Conservation (phyloP, 495 filamentous ascomycete species). For the Staphylotrichum longicolle region DNA sequence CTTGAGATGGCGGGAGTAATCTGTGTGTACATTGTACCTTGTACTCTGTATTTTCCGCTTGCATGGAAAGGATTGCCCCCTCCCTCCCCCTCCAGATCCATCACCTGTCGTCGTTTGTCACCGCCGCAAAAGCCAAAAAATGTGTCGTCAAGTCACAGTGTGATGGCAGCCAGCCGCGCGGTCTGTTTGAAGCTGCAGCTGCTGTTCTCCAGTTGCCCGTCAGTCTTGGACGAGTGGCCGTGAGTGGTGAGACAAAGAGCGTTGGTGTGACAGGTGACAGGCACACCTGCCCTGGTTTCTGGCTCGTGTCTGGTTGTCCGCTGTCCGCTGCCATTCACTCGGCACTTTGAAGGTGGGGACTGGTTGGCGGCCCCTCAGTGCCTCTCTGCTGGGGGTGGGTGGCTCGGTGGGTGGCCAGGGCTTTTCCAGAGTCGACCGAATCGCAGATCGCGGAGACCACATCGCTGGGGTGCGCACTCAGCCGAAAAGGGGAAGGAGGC, state of each 20-base stretch:
- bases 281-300: conserved; percentile 1
- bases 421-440: conserved; percentile 3
- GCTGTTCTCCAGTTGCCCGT: not conserved
- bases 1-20: not conserved
- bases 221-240: conserved; percentile 8
- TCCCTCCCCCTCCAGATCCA: too few species aligned
- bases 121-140: too few species aligned
- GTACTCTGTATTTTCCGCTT: not conserved
- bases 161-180: conserved; percentile 17
- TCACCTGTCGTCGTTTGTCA: too few species aligned
- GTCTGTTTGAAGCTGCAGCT: conserved; percentile 4
- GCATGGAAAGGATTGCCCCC: not conserved
- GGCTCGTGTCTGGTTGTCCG: not conserved
- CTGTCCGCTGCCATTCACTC: conserved; percentile 1
- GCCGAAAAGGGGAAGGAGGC: conserved; percentile 17
- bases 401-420: not conserved
- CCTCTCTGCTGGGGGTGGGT: too few species aligned
- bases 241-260: conserved; percentile 18
- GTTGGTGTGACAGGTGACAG: conserved; percentile 19
- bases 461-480: not conserved
- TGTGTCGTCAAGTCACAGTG: not conserved
- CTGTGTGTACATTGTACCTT: too few species aligned
- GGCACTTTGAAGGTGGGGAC: conserved; percentile 17
- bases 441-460: not conserved
- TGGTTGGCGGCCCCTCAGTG: not conserved